These are phyloP conservation scores for Petrea volubilis DNA, from an alignment of 257 asterid genomes.

Conservation along the genomic window DNA sequence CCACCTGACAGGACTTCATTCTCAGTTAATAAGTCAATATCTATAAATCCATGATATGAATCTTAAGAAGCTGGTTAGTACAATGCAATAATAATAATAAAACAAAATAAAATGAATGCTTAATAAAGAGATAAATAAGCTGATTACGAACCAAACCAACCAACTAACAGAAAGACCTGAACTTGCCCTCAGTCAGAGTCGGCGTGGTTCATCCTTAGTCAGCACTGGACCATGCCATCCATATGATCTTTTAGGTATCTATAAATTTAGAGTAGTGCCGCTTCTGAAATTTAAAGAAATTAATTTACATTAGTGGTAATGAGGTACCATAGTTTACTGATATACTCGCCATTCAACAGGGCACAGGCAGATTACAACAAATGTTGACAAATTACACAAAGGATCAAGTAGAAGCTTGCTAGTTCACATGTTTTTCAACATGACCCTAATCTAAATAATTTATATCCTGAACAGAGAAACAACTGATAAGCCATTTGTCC, in stretches of 20 bases:
- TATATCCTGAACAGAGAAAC: background rate
- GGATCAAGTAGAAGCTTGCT: background rate
- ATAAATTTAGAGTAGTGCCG: background rate
- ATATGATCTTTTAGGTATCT: background rate
- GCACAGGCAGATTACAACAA: background rate
- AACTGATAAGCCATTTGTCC: background rate
- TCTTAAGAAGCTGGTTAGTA: conserved; percentile 1
- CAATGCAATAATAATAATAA: conserved; percentile 3
- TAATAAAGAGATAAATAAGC: background rate
- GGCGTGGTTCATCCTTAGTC: background rate
- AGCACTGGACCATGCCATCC: background rate
- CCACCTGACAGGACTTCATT: background rate
- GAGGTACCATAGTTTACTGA: background rate
- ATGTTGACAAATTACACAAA: no score
- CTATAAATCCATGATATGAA: conserved; percentile 14
- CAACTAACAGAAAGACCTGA: conserved; percentile 16
- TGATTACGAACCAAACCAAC: background rate
- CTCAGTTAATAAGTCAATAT: background rate
- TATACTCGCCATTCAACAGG: background rate
- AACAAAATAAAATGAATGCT: background rate
- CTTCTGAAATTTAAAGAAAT: background rate
- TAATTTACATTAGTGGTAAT: background rate
- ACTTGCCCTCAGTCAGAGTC: background rate
- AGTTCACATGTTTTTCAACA: background rate
- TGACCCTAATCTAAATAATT: background rate